Base-by-base conservation (phyloP, 192 early-diverging fungal species). In the Phlyctochytrium planicorne region DNA sequence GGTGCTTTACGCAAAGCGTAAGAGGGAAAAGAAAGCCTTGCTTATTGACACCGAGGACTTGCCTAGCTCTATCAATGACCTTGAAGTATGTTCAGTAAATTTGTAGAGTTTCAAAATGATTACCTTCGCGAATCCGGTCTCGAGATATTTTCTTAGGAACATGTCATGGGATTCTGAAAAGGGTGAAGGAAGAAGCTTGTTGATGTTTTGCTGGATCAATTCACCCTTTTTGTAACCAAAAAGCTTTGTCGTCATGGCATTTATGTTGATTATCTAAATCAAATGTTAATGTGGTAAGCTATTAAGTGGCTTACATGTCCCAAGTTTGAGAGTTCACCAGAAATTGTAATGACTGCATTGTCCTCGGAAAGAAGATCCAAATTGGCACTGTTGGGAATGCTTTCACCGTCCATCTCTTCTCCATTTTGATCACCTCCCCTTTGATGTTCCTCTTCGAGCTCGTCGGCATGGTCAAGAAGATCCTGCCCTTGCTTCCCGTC, bases 51-150 rank as follows among this genome's bases (percentile, higher is more conserved):
- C 61, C 69, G 20, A 80, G 63, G 40, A 80, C 72, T 55, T 74
- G 72, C 0, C 78, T 57, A 6, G 65, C 65, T 17, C 75, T 69
- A 52, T 80, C 78, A 20, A 80, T 71, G 23, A 80, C 69, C 77
- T 78, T 20, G 23, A 30, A 29, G 23, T 6, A 52, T 4, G 25
- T n/a, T 53, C 3, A 30, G 29, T 52, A 40, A 35, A 10, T 34
- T 62, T 10, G 32, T 23, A 30, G 17, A 10, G 20, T 20, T 30
- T 2, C 1, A 50, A 3, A 37, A 50, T 12, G 20, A 29, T 59
- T 50, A 77, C 78, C 74, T 79, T 82, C 29, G 76, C 73, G 31
- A 63, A 60, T 57, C 80, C 80, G 53, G 80, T 82, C 27, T 82
- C 76, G 2, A 82, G 67, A 66, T 82, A 82, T 29, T 64, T 56